Evolutionary conservation across 768 basidiomycete species (phyloP), one percentile per base, ranked within the genome.

Genomic region (Clitopilus passeckerianus): DNA sequence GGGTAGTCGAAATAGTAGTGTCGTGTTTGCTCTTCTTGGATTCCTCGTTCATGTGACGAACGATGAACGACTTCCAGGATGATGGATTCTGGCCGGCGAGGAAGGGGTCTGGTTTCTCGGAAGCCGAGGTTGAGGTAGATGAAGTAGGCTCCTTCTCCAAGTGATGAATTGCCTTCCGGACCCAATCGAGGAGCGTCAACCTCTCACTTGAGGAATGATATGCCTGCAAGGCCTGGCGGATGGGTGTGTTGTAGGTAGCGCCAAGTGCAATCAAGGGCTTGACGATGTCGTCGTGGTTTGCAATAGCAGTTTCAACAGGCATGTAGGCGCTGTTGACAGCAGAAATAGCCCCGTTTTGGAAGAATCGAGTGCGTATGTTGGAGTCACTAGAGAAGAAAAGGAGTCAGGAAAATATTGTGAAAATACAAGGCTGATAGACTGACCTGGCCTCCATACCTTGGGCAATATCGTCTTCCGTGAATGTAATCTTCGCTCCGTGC

Each of bases 271-370:
- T 60, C n/a, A 80, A 71, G 6, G 80, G 67, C 16, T 74, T 72
- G 2, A 71, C 62, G 10, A 79, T 54, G 34, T 80, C 74, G 65
- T 80, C 75, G 59, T 70, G 66, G 6, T 63, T 57, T 1, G 55
- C 44, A n/a, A 79, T 56, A 1, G 77, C 76, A 30, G 70, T 68
- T 61, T 82, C 79, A 6, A 77, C 37, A 1, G 79, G 76, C n/a
- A 66, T 64, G 54, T 63, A 65, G 0, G 68, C 68, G 5, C 68
- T 56, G 15, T 72, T 54, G 9, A 76, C 61, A 41, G 67, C 67
- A 50, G 70, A 69, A 8, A 61, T 66, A 30, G 65, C 54, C 14
- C 64, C 65, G 56, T 71, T 71, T 5, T 64, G 56, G 34, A 68
- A 66, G 24, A 69, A 18, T 16, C 58, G 54, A 55, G 43, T 33